Percentiles rank a stretch among this genome's conserved stretches.
These are phyloP conservation scores for Backusella australiensis DNA, from an alignment of 192 early-diverging fungal species.

Conservation along the genomic window DNA sequence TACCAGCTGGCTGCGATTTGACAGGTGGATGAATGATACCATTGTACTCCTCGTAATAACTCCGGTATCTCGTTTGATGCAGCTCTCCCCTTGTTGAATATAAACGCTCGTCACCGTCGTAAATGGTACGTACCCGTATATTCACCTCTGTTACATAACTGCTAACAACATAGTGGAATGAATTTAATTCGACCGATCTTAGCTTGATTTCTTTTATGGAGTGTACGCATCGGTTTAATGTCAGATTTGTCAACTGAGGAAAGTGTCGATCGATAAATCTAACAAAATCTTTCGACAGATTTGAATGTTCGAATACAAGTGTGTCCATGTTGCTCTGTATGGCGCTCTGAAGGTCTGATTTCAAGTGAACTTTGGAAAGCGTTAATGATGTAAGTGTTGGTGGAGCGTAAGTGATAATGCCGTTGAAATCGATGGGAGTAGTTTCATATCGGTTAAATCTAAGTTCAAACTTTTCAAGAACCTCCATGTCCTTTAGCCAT, in stretches of 20 bases:
- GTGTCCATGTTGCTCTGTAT: not conserved
- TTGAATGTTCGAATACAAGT: not conserved
- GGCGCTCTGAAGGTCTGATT: not conserved
- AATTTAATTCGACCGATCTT: not conserved
- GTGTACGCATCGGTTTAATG: not conserved
- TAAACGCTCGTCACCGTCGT: not conserved
- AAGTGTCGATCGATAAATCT: not conserved
- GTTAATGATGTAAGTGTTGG: not conserved
- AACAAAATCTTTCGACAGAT: not conserved
- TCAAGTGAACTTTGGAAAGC: not conserved
- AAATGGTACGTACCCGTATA: not conserved
- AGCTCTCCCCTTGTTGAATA: not conserved
- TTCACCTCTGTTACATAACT: not conserved
- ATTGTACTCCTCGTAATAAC: not conserved
- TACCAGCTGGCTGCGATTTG: not conserved
- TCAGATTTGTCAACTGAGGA: not conserved
- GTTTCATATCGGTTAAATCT: not conserved
- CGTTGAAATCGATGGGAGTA: not conserved
- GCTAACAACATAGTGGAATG: not conserved
- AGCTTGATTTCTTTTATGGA: not conserved
- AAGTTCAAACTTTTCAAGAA: not conserved
- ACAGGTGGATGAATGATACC: not conserved
- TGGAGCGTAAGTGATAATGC: not conserved
- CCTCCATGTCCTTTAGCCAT: not conserved
- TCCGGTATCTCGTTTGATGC: not conserved